Percentiles rank a stretch among this genome's conserved stretches.
Evolutionary conservation across 2,329 filamentous ascomycete genomes (phyloP).

Genomic region (Phialocephala sp.): DNA sequence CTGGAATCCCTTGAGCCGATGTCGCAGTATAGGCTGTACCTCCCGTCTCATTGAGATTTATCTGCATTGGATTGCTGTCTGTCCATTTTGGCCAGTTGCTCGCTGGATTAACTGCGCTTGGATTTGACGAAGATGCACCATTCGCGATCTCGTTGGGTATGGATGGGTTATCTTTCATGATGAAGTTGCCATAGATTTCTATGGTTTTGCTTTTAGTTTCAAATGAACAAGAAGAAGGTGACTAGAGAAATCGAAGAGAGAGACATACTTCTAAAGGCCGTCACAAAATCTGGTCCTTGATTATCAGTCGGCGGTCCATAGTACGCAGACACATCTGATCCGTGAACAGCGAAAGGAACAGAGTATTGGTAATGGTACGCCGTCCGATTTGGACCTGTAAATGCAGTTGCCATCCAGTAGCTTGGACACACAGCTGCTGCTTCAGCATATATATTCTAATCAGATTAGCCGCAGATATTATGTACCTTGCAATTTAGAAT

Average conservation of each 20-base stretch:
- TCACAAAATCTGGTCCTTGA: slow-evolving; percentile 14
- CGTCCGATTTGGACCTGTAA: slow-evolving; percentile 39
- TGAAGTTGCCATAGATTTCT: slow-evolving; percentile 24
- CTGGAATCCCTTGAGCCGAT: background rate
- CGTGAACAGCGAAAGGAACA: slow-evolving; percentile 44
- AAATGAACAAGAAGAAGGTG: background rate
- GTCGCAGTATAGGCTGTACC: background rate
- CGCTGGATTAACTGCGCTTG: slow-evolving; percentile 2
- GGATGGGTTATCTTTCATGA: slow-evolving; percentile 17
- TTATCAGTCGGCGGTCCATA: slow-evolving; percentile 6
- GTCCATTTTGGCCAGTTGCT: slow-evolving; percentile 14
- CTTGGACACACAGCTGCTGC: slow-evolving; percentile 58
- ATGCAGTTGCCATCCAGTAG: slow-evolving; percentile 57
- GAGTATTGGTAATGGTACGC: slow-evolving; percentile 52
- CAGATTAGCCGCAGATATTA: background rate
- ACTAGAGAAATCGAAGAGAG: background rate
- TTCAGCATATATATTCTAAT: slow-evolving; percentile 54
- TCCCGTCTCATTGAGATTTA: background rate
- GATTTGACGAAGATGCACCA: slow-evolving; percentile 7
- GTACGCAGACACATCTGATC: slow-evolving; percentile 43
- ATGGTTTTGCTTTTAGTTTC: background rate
- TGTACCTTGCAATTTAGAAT: too few relatives aligned
- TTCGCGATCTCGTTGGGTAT: slow-evolving; percentile 13
- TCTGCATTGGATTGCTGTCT: slow-evolving; percentile 1
- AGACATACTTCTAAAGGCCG: slow-evolving; percentile 13